Evolutionary conservation across 2,329 filamentous ascomycete genomes (phyloP).

Genomic region (Zasmidium angulare): DNA sequence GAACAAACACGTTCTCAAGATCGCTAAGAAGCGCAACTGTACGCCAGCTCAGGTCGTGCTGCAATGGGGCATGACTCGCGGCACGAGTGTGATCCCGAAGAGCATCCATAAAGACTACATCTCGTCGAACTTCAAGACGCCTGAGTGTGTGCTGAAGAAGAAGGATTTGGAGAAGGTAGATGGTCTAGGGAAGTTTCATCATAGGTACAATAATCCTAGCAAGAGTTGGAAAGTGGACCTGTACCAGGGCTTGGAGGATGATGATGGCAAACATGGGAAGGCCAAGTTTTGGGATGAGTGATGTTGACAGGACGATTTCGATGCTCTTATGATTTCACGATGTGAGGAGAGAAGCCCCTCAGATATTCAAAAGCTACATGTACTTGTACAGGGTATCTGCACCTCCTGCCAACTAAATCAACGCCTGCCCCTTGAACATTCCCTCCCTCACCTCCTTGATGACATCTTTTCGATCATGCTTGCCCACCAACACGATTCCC

Average conservation of each 20-base stretch:
- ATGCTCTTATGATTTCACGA: too few relatives aligned
- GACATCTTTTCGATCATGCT: constrained; percentile 83
- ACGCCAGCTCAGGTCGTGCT: constrained; percentile 58
- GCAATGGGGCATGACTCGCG: constrained; percentile 56
- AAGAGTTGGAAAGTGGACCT: constrained; percentile 39
- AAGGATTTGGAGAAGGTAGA: constrained; percentile 41
- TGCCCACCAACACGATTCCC: constrained; percentile 86
- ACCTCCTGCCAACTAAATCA: constrained; percentile 36
- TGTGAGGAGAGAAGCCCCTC: background rate
- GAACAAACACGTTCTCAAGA: constrained; percentile 62
- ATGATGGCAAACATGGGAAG: constrained; percentile 25
- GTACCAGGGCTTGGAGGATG: constrained; percentile 44
- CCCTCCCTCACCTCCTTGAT: constrained; percentile 87
- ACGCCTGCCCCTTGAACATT: constrained; percentile 52
- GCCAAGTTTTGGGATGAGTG: constrained; percentile 12
- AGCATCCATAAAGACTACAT: constrained; percentile 43
- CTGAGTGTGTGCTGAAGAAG: constrained; percentile 37
- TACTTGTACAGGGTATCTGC: constrained; percentile 6
- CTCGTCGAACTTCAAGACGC: constrained; percentile 33
- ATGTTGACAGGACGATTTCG: too few relatives aligned
- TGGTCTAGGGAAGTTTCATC: constrained; percentile 30
- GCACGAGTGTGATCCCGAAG: constrained; percentile 54
- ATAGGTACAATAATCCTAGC: constrained; percentile 27
- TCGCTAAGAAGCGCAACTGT: constrained; percentile 62
- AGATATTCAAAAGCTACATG: too few relatives aligned